A percentile compares a stretch with the other conserved stretches of the same genome.
phyloP scores from a whole-genome alignment of 306 rosid species.

The Lathyrus tuberosus region DNA sequence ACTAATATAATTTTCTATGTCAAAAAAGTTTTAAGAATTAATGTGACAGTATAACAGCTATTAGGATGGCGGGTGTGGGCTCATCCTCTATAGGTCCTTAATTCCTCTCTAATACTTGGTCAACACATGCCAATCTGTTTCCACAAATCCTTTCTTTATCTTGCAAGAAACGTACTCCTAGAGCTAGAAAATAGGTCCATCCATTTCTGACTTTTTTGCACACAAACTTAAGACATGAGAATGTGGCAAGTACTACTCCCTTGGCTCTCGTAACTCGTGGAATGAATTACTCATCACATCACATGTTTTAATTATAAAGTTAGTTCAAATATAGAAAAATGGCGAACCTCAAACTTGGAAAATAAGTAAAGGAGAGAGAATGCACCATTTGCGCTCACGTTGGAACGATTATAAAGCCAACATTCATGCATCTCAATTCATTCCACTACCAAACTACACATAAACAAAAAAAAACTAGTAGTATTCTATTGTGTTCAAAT shows the following conservation, averaged over 20 bases:
- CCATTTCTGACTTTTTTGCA: background rate
- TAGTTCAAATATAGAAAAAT: constrained; percentile 5
- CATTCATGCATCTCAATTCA: constrained; percentile 59
- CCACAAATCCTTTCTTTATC: background rate
- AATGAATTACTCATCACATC: background rate
- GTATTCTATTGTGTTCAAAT: background rate
- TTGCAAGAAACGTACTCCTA: background rate
- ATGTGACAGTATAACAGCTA: background rate
- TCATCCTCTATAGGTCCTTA: background rate
- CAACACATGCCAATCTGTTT: constrained; percentile 2
- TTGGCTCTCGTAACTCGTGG: background rate
- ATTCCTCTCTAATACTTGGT: background rate
- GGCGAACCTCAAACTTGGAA: constrained; percentile 28
- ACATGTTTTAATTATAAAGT: background rate
- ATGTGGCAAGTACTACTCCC: constrained; percentile 6
- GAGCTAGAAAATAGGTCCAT: background rate
- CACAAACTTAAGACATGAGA: background rate
- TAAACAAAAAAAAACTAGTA: background rate
- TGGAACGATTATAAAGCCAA: constrained; percentile 65
- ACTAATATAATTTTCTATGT: background rate
- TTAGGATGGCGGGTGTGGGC: background rate
- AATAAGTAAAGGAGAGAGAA: constrained; percentile 4
- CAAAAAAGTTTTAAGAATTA: background rate
- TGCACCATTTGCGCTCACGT: constrained; percentile 26
- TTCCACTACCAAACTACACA: too few relatives aligned